These are phyloP conservation scores for Trichosporon inkin DNA, from an alignment of 1,284 basidiomycete genomes.

Conservation along the genomic window DNA sequence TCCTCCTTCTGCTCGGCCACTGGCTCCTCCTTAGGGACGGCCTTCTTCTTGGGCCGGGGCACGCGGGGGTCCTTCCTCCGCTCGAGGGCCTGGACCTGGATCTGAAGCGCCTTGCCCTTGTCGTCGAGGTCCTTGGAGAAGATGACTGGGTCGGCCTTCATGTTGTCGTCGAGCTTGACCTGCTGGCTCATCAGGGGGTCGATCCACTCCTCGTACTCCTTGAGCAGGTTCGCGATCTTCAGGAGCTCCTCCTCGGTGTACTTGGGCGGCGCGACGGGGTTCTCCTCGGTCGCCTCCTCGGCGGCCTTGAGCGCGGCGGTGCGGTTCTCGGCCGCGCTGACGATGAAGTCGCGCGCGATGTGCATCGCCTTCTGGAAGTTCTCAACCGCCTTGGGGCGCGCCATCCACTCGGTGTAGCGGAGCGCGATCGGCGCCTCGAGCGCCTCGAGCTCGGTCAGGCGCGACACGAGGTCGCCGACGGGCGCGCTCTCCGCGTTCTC, in stretches of 20 bases:
- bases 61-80: constrained; percentile 15
- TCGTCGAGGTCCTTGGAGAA: constrained; percentile 75
- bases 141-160: constrained; percentile 67
- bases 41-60: constrained; percentile 14
- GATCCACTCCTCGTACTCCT: constrained; percentile 75
- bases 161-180: constrained; percentile 62
- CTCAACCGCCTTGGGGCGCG: constrained; percentile 60
- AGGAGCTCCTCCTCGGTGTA: constrained; percentile 80
- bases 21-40: background rate
- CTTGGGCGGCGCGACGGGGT: constrained; percentile 60
- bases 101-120: constrained; percentile 71
- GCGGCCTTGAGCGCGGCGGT: constrained; percentile 56
- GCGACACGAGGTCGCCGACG: constrained; percentile 65
- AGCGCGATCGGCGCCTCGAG: constrained; percentile 76
- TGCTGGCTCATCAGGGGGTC: constrained; percentile 73
- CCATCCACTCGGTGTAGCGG: constrained; percentile 79
- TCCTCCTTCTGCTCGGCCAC: background rate
- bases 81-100: constrained; percentile 53
- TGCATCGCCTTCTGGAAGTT: constrained; percentile 63
- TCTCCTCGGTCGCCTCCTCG: constrained; percentile 30
- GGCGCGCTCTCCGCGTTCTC: constrained; percentile 81
- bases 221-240: constrained; percentile 65
- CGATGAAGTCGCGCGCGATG: constrained; percentile 67
- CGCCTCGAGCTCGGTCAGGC: constrained; percentile 71
- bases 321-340: constrained; percentile 64